Base-by-base conservation (phyloP, 163 green algal species). In the Coccomyxa subellipsoidea region DNA sequence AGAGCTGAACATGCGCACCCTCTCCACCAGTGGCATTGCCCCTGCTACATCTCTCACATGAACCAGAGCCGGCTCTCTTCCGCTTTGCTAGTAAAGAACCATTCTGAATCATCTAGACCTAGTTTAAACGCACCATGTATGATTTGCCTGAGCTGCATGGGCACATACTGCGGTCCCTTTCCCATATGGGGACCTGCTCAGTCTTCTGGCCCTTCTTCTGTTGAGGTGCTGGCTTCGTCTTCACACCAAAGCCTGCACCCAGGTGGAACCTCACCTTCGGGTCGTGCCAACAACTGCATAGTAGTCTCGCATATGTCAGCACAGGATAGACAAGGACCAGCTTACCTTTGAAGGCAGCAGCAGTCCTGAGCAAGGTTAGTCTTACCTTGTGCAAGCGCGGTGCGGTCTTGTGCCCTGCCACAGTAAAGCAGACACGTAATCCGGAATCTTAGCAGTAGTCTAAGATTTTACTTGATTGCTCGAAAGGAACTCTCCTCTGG, bases 131-230 rank as follows among this genome's bases (percentile, higher is more conserved):
- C 15, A 81, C 77, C 77, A 53, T 47, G 25, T 82, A 82, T 31
- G n/a, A 10, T 9, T 69, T 37, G 35, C 79, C 79, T 12, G 59
- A 82, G 37, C 79, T 37, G 36, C 79, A 82, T 15, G 79, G 79
- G 59, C 79, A 82, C 34, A 54, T 8, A 34, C 32, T 81, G 21
- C 78, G 75, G 54, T 81, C 54, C 23, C 35, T 18, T 23, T 80
- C 76, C 76, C 76, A 80, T 15, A 25, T 1, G n/a, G 66, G 66
- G 9, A 75, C 21, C 66, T 59, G 47, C 23, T 59, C 47, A 27
- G 21, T 18, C 47, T 8, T 59, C 47, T 59, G 47, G 3, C 47
- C 47, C 47, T 59, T 59, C 47, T 59, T 59, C 47, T 59, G 47
- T n/a, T n/a, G n/a, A 12, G 47, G 47, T 12, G 47, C 47, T 18